These are phyloP conservation scores for Pestalotiopsis sp. DNA, from an alignment of 2,329 filamentous ascomycete genomes.

Conservation along the genomic window DNA sequence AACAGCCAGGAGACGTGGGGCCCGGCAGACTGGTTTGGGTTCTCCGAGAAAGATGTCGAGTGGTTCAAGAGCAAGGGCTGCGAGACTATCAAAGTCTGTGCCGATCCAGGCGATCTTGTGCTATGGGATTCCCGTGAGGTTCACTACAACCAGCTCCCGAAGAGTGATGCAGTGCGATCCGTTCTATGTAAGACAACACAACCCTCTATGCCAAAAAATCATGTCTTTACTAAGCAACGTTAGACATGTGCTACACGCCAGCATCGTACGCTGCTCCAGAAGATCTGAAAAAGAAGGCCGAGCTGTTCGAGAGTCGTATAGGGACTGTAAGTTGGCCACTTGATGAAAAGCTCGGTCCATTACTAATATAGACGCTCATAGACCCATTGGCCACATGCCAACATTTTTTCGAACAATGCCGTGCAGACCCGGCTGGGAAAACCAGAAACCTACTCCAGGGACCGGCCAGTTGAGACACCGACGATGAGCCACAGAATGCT, in stretches of 20 bases:
- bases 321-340: not conserved
- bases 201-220: not conserved
- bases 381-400: not conserved
- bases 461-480: not conserved
- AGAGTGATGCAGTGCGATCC: not conserved
- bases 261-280: not conserved
- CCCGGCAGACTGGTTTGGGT: not conserved
- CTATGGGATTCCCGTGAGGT: not conserved
- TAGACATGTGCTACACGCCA: not conserved
- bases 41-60: not conserved
- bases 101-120: not conserved
- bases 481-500: not conserved
- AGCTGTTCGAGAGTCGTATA: not conserved
- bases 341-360: not conserved
- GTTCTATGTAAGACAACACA: not conserved
- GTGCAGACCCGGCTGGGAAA: not conserved
- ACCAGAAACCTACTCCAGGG: not conserved
- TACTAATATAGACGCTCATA: not conserved
- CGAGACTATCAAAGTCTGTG: not conserved
- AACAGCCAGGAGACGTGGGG: not conserved
- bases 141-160: not conserved
- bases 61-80: not conserved
- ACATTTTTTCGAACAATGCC: not conserved
- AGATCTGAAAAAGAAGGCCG: not conserved
- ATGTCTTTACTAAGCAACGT: not conserved